Evolutionary conservation across 345 rosid genomes (phyloP), one percentile per base, ranked within the genome.

Genomic region (Citrus reticulata): DNA sequence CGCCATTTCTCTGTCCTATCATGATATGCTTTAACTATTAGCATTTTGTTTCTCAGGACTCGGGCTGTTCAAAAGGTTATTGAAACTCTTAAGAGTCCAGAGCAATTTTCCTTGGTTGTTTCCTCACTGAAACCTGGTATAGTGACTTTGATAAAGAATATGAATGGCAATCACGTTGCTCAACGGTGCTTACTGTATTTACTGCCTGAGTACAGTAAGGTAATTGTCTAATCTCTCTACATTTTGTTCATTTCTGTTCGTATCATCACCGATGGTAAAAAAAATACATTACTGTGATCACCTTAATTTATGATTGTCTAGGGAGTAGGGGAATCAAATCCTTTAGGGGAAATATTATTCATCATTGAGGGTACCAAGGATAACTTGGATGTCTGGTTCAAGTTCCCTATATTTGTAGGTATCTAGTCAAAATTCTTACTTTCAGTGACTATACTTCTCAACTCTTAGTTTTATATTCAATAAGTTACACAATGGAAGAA

Each of bases 31-130:
- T 79, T 51, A 55, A 57, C 22, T 54, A 17, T 61, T 61, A 67
- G 65, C 46, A 61, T 72, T 9, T 61, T 68, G 25, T 75, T 30
- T 74, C n/a, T 39, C 84, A 94, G 97, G 85, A 92, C 98, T 70
- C 91, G 95, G 64, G 97, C 92, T 51, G 90, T 94, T 81, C 97
- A 94, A 80, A 94, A 92, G 86, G 88, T 92, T 37, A 85, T 94
- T 25, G 93, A 94, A 84, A 90, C 88, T n/a, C 86, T 88, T 20
- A 88, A 78, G 78, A 74, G 81, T 65, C 86, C 87, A 17, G 92
- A 92, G 84, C 94, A 92, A 82, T 78, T 85, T 39, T 81, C 89
- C 73, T 72, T 85, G 27, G 85, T 92, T 75, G 85, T 90, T 51
- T 87, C 89, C 74, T 86, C 95, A 34, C 83, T 92, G 83, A 90